These are phyloP conservation scores for Glonium stellatum DNA, from an alignment of 495 filamentous ascomycete genomes.

Conservation along the genomic window DNA sequence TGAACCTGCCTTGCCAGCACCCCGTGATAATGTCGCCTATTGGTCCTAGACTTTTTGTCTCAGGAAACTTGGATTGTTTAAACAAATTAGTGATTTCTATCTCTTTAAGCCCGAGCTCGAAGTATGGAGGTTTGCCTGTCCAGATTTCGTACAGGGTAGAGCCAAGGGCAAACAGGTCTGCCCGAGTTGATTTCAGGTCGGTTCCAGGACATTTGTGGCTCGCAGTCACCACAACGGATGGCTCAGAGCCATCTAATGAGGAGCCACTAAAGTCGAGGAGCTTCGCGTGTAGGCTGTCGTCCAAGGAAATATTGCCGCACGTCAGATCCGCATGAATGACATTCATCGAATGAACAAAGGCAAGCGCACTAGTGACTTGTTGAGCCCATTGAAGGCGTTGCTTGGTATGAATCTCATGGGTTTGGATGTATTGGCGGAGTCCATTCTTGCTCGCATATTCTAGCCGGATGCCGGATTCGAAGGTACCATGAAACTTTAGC, in stretches of 20 bases:
- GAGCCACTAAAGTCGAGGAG: conserved; percentile 35
- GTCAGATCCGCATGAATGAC: conserved; percentile 29
- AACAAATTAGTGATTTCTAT: conserved; percentile 11
- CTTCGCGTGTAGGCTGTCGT: conserved; percentile 27
- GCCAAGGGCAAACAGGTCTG: conserved; percentile 34
- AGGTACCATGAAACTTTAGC: conserved; percentile 10
- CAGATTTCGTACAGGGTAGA: conserved; percentile 33
- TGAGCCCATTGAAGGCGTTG: conserved; percentile 14
- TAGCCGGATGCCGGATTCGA: conserved; percentile 15
- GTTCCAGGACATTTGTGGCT: conserved; percentile 14
- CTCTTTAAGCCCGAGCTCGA: conserved; percentile 25
- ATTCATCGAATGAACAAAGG: conserved; percentile 20
- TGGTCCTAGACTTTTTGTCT: conserved; percentile 11
- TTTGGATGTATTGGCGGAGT: conserved; percentile 8
- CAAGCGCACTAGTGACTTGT: conserved; percentile 16
- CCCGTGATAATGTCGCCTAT: conserved; percentile 8
- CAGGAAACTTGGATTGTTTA: conserved; percentile 5
- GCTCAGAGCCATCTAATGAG: conserved; percentile 27
- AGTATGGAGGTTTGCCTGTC: conserved; percentile 28
- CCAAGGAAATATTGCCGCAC: conserved; percentile 29
- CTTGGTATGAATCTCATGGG: conserved; percentile 8
- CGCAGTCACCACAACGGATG: conserved; percentile 21
- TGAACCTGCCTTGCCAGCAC: conserved; percentile 14
- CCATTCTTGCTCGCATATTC: conserved; percentile 8
- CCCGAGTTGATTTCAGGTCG: conserved; percentile 12